These are phyloP conservation scores for Globisporangium nagaii DNA, from an alignment of 352 stramenopile species.

Conservation along the genomic window DNA sequence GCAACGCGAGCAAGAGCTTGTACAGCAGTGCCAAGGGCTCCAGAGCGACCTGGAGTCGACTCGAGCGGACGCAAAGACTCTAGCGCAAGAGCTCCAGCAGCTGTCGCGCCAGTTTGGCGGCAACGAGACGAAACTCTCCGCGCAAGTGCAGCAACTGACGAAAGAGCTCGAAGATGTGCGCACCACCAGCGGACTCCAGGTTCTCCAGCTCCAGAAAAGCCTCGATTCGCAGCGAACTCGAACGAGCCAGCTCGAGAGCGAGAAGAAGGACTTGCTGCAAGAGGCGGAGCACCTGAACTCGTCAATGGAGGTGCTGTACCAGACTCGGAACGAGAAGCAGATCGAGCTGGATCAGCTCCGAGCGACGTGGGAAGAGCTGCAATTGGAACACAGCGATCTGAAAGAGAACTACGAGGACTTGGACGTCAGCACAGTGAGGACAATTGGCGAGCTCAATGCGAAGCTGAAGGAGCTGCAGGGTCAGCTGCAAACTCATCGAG, in stretches of 20 bases:
- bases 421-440: constrained; percentile 23
- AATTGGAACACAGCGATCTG: constrained; percentile 47
- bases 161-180: constrained; percentile 49
- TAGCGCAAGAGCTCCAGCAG: constrained; percentile 49
- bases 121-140: constrained; percentile 31
- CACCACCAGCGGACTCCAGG: constrained; percentile 25
- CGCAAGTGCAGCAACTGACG: constrained; percentile 35
- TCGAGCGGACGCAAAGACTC: constrained; percentile 30
- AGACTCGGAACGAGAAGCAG: constrained; percentile 44
- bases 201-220: constrained; percentile 54
- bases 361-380: constrained; percentile 35
- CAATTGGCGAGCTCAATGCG: constrained; percentile 31
- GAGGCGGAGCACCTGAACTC: constrained; percentile 59
- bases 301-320: constrained; percentile 48
- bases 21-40: constrained; percentile 20
- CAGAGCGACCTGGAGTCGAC: constrained; percentile 33
- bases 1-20: constrained; percentile 38
- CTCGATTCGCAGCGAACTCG: constrained; percentile 42
- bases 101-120: constrained; percentile 33
- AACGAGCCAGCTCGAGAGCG: constrained; percentile 40
- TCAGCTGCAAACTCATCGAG: constrained; percentile 14
- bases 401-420: constrained; percentile 51
- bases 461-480: constrained; percentile 25
- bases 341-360: constrained; percentile 56
- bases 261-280: constrained; percentile 61